Percentiles rank a stretch among this genome's conserved stretches.
Conservation (phyloP, 495 filamentous ascomycete genomes). For the Podospora australis region DNA sequence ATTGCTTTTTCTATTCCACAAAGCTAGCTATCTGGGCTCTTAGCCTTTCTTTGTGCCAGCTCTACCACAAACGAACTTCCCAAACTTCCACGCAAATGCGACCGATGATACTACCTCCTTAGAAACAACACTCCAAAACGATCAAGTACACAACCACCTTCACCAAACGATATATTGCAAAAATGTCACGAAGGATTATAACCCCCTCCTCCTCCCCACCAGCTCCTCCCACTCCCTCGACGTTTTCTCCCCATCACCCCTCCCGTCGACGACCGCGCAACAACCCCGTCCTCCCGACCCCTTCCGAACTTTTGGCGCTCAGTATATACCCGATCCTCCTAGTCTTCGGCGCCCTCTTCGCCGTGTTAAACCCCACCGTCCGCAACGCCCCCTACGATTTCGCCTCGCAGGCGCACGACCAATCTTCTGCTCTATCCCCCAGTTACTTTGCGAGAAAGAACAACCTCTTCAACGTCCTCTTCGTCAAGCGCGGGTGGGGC, state of each 20-base stretch:
- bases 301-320: conserved; percentile 55
- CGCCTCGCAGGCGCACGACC: conserved; percentile 47
- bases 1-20: no score
- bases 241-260: neutral
- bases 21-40: no score
- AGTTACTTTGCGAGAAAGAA: conserved; percentile 89
- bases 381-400: conserved; percentile 53
- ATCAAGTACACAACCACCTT: conserved; percentile 3
- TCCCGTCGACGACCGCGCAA: conserved; percentile 19
- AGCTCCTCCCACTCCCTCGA: neutral
- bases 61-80: no score
- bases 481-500: conserved; percentile 92
- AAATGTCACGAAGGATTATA: no score
- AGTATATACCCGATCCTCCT: conserved; percentile 70
- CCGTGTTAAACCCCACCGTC: conserved; percentile 63
- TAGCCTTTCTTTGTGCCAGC: no score
- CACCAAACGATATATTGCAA: no score
- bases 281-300: conserved; percentile 52
- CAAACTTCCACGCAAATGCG: no score
- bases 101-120: no score
- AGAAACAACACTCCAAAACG: neutral
- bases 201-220: conserved; percentile 4
- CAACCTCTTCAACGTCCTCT: conserved; percentile 84
- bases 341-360: conserved; percentile 72
- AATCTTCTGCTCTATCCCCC: conserved; percentile 50